phyloP scores from a whole-genome alignment of 177 flowering plant species.

The Tripterygium wilfordii region DNA sequence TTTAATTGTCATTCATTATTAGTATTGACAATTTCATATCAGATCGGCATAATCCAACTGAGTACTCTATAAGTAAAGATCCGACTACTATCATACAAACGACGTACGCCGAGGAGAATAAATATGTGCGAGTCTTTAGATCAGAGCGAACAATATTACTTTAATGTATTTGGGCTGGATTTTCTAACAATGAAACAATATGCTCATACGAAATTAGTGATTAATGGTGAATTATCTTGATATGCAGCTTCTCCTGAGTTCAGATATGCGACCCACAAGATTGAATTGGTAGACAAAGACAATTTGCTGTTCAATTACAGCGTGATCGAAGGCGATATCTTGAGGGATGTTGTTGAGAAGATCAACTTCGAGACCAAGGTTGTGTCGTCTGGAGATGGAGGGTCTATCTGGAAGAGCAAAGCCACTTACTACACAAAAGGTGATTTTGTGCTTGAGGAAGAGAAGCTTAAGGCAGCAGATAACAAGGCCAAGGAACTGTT shows the following conservation, averaged over 20 bases:
- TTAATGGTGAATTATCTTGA: too few relatives aligned
- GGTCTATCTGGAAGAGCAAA: constrained; percentile 20
- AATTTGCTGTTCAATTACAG: constrained; percentile 7
- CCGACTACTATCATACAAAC: too few relatives aligned
- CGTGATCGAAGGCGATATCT: constrained; percentile 15
- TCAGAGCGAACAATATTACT: too few relatives aligned
- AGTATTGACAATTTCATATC: too few relatives aligned
- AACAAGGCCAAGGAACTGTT: constrained; percentile 15
- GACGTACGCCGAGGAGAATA: too few relatives aligned
- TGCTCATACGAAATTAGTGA: too few relatives aligned
- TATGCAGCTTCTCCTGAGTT: constrained; percentile 14
- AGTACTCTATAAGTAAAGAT: too few relatives aligned
- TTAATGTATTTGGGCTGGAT: too few relatives aligned
- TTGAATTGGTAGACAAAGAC: constrained; percentile 11
- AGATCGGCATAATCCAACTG: too few relatives aligned
- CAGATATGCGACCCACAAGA: constrained; percentile 16
- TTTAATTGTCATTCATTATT: not conserved
- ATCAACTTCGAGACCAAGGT: constrained; percentile 20
- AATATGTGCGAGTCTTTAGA: too few relatives aligned
- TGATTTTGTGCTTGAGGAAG: constrained; percentile 15
- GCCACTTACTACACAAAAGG: constrained; percentile 13
- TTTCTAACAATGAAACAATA: too few relatives aligned
- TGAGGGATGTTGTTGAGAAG: constrained; percentile 17
- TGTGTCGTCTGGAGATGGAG: constrained; percentile 13
- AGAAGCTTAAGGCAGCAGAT: constrained; percentile 19